Evolutionary conservation across 2,329 filamentous ascomycete species (phyloP), one percentile per base, ranked within the genome.

Genomic region (Penicillium sp.): DNA sequence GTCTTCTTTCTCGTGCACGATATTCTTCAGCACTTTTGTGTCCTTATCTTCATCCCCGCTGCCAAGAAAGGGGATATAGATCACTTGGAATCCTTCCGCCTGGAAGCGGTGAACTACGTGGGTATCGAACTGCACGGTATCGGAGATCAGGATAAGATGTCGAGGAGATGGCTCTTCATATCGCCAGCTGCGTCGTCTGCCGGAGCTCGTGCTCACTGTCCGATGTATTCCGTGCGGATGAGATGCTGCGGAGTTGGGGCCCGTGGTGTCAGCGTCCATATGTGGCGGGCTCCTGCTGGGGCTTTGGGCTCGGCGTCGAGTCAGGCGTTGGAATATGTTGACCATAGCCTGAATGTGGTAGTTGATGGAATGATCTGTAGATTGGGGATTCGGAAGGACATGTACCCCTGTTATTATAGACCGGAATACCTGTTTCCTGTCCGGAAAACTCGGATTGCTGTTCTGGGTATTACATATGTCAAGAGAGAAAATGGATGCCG

Each of bases 31-130:
- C 16, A 74, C 68, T 55, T 81, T 77, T 37, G 83, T 64, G 34
- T 74, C 67, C n/a, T 80, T 79, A n/a, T 80, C 79, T 3, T 47
- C 39, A 51, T 70, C 60, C 0, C 54, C 61, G 18, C 32, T 60
- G 3, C 60, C 60, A 4, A 46, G 48, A 41, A 81, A 79, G 2
- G 80, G 77, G 1, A 86, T 64, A 64, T 86, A 86, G 32, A 74
- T 73, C 31, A 84, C 78, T 7, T 77, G 68, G 65, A 86, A 86
- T 3, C 83, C 84, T 68, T 86, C 84, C 4, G 80, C 77, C 34
- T 74, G 70, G 75, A 83, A 85, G 45, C 80, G 77, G 37, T 77
- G 72, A 40, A 81, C 68, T 3, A 79, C 78, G 32, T 77, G 73
- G 16, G 76, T 65, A 65, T 86, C 82, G 60, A 85, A 85, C 32